Percentiles rank a stretch among this genome's conserved stretches.
phyloP scores from a whole-genome alignment of 2,329 filamentous ascomycete species.

The Nemania diffusa region DNA sequence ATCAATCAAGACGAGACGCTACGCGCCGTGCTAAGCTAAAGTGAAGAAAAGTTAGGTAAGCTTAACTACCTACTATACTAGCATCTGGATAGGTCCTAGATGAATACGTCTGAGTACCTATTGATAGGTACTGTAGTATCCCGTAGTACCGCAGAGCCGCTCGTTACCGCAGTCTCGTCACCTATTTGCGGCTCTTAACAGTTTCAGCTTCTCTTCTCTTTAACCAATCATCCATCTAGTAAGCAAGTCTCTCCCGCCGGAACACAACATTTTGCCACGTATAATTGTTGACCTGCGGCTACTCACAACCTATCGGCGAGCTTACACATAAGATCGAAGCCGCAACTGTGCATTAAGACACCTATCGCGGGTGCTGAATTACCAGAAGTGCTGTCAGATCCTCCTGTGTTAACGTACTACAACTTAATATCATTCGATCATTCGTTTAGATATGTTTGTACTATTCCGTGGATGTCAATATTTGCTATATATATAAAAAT shows the following conservation, averaged over 20 bases:
- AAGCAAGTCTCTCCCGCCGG: neutral
- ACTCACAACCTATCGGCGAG: neutral
- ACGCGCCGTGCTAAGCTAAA: conserved; percentile 24
- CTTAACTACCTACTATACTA: no score
- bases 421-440: neutral
- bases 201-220: conserved; percentile 20
- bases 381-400: no score
- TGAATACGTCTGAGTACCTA: no score
- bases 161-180: neutral
- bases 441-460: neutral
- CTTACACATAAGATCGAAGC: neutral
- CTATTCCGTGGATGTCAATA: neutral
- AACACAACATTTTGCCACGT: neutral
- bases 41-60: neutral
- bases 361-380: no score
- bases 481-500: neutral
- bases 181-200: conserved; percentile 4
- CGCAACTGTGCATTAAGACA: neutral
- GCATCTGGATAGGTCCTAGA: no score
- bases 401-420: no score
- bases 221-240: conserved; percentile 16
- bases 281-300: neutral
- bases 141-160: neutral
- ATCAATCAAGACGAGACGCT: conserved; percentile 7
- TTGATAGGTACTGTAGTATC: no score